Conservation (phyloP, 768 basidiomycete genomes). For the Serpula lacrymans region DNA sequence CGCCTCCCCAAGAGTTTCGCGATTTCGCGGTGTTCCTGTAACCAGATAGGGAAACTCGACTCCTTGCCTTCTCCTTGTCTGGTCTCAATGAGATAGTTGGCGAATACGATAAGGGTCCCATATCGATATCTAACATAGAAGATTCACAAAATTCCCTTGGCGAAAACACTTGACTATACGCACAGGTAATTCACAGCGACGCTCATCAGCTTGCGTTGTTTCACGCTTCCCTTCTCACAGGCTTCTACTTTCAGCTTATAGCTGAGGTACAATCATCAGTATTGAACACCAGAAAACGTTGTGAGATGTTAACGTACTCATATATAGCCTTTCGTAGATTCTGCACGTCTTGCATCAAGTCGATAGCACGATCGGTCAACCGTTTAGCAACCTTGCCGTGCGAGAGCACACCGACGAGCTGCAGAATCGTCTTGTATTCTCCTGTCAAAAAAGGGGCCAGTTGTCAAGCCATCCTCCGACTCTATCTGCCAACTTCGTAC, state of each 20-base stretch:
- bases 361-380: constrained; percentile 83
- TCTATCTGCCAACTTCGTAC: constrained; percentile 3
- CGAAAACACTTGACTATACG: constrained; percentile 19
- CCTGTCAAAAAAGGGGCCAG: constrained; percentile 43
- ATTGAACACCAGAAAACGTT: background rate
- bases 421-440: constrained; percentile 95
- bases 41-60: constrained; percentile 76
- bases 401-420: constrained; percentile 87
- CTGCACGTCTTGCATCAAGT: constrained; percentile 94
- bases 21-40: constrained; percentile 82
- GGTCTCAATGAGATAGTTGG: constrained; percentile 88
- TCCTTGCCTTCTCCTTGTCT: constrained; percentile 36
- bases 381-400: constrained; percentile 92
- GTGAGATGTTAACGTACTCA: constrained; percentile 54
- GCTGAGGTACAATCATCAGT: constrained; percentile 36
- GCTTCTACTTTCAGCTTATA: constrained; percentile 91
- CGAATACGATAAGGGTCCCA: constrained; percentile 88
- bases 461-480: background rate
- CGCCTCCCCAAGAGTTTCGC: constrained; percentile 63
- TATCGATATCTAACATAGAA: constrained; percentile 75
- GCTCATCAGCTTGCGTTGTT: constrained; percentile 69
- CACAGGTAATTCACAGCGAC: constrained; percentile 89
- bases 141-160: too few species aligned
- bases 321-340: constrained; percentile 94
- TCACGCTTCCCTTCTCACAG: constrained; percentile 71